A percentile compares a stretch with the other conserved stretches of the same genome.
Evolutionary conservation across 2,329 filamentous ascomycete genomes (phyloP).

Genomic region (Arthrobotrys iridis): DNA sequence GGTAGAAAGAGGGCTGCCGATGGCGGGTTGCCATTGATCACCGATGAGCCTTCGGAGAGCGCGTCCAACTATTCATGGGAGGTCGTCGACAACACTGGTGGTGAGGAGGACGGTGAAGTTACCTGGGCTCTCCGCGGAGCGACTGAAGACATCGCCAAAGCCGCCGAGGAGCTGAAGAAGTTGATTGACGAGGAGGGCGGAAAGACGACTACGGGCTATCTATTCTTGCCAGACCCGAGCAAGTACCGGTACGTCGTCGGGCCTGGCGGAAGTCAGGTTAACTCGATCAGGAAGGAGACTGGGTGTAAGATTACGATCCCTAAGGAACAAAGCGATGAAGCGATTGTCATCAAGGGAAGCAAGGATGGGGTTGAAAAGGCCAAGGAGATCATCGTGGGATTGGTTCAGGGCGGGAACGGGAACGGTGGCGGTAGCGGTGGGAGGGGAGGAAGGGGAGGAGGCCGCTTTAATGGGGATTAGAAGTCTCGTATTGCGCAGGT

Average conservation of each 20-base stretch:
- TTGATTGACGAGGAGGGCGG: conserved; percentile 77
- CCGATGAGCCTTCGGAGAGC: conserved; percentile 74
- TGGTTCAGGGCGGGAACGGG: conserved; percentile 66
- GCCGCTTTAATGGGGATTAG: conserved; percentile 44
- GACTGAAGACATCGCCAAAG: conserved; percentile 81
- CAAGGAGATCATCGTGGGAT: conserved; percentile 85
- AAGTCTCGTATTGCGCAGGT: conserved; percentile 39
- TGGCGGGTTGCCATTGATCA: conserved; percentile 84
- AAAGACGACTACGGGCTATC: conserved; percentile 80
- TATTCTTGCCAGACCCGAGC: conserved; percentile 86
- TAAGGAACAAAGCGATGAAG: conserved; percentile 79
- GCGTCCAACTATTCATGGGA: conserved; percentile 80
- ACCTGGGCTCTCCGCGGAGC: conserved; percentile 89
- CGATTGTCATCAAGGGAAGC: conserved; percentile 87
- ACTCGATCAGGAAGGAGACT: conserved; percentile 88
- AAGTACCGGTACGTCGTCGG: conserved; percentile 93
- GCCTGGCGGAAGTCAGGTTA: conserved; percentile 87
- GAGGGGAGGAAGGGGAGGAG: conserved; percentile 11
- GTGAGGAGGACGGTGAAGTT: conserved; percentile 68
- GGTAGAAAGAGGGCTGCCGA: conserved; percentile 68
- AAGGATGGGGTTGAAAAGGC: conserved; percentile 85
- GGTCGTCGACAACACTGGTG: conserved; percentile 72
- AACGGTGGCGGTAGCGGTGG: conserved; percentile 7
- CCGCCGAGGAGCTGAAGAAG: conserved; percentile 76
- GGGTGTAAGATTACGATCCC: conserved; percentile 95